Base-by-base conservation (phyloP, 805 yeast species). In the Wickerhamiella sergipiensis region DNA sequence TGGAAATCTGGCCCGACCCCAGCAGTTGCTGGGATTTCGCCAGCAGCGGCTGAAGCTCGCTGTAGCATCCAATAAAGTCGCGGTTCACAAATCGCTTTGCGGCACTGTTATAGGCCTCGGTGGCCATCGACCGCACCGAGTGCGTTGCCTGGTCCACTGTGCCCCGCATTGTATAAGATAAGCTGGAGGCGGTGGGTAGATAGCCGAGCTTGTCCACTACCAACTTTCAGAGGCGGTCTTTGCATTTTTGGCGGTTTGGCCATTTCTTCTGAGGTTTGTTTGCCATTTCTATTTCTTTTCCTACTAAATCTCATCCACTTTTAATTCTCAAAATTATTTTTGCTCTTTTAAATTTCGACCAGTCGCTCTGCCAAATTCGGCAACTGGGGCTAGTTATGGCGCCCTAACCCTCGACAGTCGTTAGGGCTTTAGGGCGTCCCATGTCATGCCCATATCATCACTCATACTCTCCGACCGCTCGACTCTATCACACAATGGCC, bases 401-500 rank as follows among this genome's bases (percentile, higher is more conserved):
- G 15, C 33, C 33, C 15, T 12, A 29, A 12, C 33, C 33, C 33
- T 24, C 26, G 26, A 8, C 5, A 6, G 5, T 6, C n/a, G 5
- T 17, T 36, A 36, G 40, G 40, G 40, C 40, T 36, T 36, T 36
- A 36, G 40, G 40, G 40, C 40, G 17, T 36, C 19, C 10, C 17
- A 5, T 13, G 40, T 36, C 18, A 15, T 15, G 3, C 4, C 40
- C 40, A 36, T 36, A 36, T 36, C 40, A 36, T 15, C 40, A 36
- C 40, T 36, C 40, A n/a, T 36, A 36, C 40, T 36, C 40, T 3
- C 18, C 40, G 19, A 29, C 40, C 40, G 19, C 43, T 19, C 24
- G 24, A 21, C 43, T 40, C 43, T 40, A 40, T 40, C 43, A 21
- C 22, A 33, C 52, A 50, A 55, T 55, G 57, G 53, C 51, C 47